Evolutionary conservation across 1,139 yeast genomes (phyloP).

Genomic region (Debaryomycetaceae sp.): DNA sequence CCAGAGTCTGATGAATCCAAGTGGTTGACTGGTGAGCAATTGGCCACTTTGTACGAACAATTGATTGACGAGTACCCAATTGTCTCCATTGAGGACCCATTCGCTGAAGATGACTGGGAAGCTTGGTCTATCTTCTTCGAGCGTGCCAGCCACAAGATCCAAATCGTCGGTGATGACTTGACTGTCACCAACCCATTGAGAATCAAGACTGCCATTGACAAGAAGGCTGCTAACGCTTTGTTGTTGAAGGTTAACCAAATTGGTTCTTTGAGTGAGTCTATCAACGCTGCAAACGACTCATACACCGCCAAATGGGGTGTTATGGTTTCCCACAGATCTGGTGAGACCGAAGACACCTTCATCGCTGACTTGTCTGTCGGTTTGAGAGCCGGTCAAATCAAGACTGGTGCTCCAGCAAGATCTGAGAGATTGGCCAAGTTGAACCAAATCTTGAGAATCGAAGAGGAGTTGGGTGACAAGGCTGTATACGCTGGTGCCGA

Average conservation of each 20-base stretch:
- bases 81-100: constrained; percentile 92
- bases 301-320: constrained; percentile 89
- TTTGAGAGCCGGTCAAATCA: constrained; percentile 90
- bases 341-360: constrained; percentile 94
- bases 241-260: constrained; percentile 91
- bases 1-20: constrained; percentile 78
- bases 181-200: constrained; percentile 90
- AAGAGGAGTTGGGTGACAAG: constrained; percentile 89
- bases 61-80: constrained; percentile 84
- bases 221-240: constrained; percentile 85
- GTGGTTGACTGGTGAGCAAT: constrained; percentile 78
- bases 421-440: constrained; percentile 95
- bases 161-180: constrained; percentile 89
- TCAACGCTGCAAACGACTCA: constrained; percentile 82
- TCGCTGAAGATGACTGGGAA: constrained; percentile 96
- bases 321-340: constrained; percentile 93
- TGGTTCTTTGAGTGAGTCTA: constrained; percentile 82
- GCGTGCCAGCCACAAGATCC: constrained; percentile 60
- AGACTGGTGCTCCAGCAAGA: constrained; percentile 98
- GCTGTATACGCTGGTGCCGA: constrained; percentile 83
- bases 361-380: constrained; percentile 93
- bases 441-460: constrained; percentile 90
- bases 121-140: constrained; percentile 79
- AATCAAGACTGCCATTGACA: constrained; percentile 83
- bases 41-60: constrained; percentile 69